Evolutionary conservation across 2,329 filamentous ascomycete species (phyloP).

Genomic region (Mycosphaerelloides madeirae): DNA sequence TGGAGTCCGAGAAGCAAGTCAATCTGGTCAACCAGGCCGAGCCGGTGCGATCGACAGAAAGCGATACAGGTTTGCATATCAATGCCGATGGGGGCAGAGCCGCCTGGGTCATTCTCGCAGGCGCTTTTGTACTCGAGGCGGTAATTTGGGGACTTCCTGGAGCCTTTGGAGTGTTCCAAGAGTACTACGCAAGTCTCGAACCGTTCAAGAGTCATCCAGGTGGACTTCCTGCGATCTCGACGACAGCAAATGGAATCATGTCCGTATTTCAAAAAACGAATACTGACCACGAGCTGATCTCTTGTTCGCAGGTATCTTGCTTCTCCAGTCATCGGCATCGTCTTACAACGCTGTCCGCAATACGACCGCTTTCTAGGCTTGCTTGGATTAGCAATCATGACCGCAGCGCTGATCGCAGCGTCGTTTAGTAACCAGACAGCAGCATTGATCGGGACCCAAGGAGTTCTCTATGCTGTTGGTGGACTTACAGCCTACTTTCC

Average conservation of each 20-base stretch:
- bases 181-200: slow-evolving; percentile 5
- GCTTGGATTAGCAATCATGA: slow-evolving; percentile 34
- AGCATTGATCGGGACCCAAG: slow-evolving; percentile 37
- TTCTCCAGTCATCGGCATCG: slow-evolving; percentile 39
- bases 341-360: slow-evolving; percentile 35
- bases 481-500: slow-evolving; percentile 50
- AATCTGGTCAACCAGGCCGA: too few relatives aligned
- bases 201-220: slow-evolving; percentile 11
- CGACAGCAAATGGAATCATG: slow-evolving; percentile 34
- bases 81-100: slow-evolving; percentile 10
- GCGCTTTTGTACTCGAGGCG: slow-evolving; percentile 1
- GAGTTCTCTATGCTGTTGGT: slow-evolving; percentile 40
- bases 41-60: too few relatives aligned
- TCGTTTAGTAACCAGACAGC: slow-evolving; percentile 33
- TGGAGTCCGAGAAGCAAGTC: too few relatives aligned
- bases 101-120: slow-evolving; percentile 1
- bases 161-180: slow-evolving; percentile 4
- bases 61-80: too few relatives aligned
- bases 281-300: neutral
- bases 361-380: slow-evolving; percentile 32
- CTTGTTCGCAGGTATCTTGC: slow-evolving; percentile 39
- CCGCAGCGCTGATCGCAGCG: slow-evolving; percentile 31
- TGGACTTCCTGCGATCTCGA: slow-evolving; percentile 43
- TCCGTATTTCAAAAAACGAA: neutral
- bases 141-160: slow-evolving; percentile 4